Conservation (phyloP, 139 green algal species). For the Chlamydomonas sphaeroides region DNA sequence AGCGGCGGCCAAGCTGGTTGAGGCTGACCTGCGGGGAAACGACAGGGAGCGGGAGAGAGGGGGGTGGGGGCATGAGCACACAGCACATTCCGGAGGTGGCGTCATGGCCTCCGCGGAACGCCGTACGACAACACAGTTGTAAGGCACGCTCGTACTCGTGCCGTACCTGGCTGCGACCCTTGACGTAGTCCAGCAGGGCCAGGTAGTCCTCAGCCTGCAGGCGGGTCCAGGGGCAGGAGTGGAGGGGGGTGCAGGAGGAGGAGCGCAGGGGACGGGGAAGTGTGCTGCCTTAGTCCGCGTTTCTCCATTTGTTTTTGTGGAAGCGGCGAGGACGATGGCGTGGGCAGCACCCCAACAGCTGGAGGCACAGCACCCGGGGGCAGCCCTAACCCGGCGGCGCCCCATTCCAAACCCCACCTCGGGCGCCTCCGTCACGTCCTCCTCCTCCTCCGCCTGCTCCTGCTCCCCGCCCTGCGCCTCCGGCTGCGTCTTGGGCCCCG, state of each 20-base stretch:
- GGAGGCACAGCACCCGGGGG: too few relatives aligned
- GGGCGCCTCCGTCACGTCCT: slow-evolving; percentile 16
- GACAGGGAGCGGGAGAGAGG: too few relatives aligned
- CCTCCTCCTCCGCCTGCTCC: background rate
- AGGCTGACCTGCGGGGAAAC: background rate
- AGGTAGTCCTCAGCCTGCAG: slow-evolving; percentile 30
- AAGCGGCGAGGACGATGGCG: background rate
- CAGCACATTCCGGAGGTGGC: too few relatives aligned
- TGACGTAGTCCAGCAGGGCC: slow-evolving; percentile 12
- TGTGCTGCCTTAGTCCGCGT: too few relatives aligned
- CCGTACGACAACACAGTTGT: too few relatives aligned
- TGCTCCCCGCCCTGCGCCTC: slow-evolving; percentile 26
- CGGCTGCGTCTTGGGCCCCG: background rate
- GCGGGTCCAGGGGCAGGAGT: background rate
- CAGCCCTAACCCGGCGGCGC: too few relatives aligned
- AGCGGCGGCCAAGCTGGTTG: background rate
- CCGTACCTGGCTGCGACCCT: slow-evolving; percentile 5
- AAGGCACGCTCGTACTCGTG: too few relatives aligned
- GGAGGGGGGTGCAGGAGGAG: background rate
- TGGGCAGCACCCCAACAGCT: background rate
- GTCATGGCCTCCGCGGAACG: too few relatives aligned
- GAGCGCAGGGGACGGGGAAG: too few relatives aligned
- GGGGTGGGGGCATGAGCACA: too few relatives aligned
- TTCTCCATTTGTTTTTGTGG: background rate
- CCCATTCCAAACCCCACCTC: too few relatives aligned